phyloP scores from a whole-genome alignment of 139 green algal species.

The Parachlorella kessleri region DNA sequence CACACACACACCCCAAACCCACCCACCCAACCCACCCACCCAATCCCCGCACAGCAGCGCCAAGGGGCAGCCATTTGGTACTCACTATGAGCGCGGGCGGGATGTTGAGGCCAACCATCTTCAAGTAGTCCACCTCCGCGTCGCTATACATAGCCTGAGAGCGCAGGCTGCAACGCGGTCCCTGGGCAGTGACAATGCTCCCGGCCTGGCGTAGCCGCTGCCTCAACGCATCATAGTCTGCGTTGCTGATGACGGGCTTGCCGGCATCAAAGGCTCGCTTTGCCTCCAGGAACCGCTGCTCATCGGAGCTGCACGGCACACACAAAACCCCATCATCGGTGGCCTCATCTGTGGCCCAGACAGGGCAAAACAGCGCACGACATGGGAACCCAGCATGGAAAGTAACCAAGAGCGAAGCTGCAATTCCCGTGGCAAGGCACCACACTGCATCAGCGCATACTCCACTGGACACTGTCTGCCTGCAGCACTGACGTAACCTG shows the following conservation, averaged over 20 bases:
- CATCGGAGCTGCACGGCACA: slow-evolving; percentile 60
- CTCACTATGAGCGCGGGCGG: slow-evolving; percentile 62
- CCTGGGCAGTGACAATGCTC: slow-evolving; percentile 43
- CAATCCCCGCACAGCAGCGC: too few species aligned
- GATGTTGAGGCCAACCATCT: slow-evolving; percentile 85
- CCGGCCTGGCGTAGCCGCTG: not conserved
- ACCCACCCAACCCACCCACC: too few species aligned
- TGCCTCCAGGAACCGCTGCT: slow-evolving; percentile 90
- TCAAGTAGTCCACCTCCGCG: slow-evolving; percentile 70
- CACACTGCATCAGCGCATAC: not conserved
- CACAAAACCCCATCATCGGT: too few species aligned
- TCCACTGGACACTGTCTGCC: not conserved
- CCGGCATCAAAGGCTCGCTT: slow-evolving; percentile 65
- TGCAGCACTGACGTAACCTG: not conserved
- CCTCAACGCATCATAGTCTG: slow-evolving; percentile 88
- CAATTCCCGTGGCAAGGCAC: not conserved
- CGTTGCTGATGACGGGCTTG: slow-evolving; percentile 79
- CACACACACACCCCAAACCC: too few species aligned
- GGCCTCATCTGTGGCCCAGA: too few species aligned
- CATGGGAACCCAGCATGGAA: not conserved
- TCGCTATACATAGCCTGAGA: slow-evolving; percentile 78
- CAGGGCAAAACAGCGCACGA: too few species aligned
- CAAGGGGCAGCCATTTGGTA: too few species aligned
- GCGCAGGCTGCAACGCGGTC: slow-evolving; percentile 78
- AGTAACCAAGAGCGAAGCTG: not conserved